phyloP scores from a whole-genome alignment of 2,329 filamentous ascomycete species.

The Claviceps sp. region DNA sequence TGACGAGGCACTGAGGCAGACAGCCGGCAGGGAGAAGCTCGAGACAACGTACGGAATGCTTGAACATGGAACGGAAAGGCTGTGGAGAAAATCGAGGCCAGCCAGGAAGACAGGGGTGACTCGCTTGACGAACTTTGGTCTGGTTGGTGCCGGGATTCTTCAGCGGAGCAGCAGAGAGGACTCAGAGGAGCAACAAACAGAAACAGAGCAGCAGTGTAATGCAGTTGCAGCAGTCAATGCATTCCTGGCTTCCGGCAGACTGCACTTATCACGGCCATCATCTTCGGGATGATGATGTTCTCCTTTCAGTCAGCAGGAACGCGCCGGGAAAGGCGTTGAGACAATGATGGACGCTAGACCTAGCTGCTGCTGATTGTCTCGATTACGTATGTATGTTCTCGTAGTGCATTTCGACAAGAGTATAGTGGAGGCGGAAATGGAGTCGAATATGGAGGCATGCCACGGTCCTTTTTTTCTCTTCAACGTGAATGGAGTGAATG shows the following conservation, averaged over 20 bases:
- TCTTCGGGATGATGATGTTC: not conserved
- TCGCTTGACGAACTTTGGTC: not conserved
- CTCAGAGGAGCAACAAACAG: too few relatives aligned
- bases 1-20: not conserved
- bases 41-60: not conserved
- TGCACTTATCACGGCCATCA: not conserved
- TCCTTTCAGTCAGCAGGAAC: not conserved
- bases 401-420: not conserved
- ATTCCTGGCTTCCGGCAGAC: not conserved
- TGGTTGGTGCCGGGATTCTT: not conserved
- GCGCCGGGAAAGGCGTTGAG: not conserved
- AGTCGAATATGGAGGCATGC: not conserved
- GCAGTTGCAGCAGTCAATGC: not conserved
- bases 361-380: not conserved
- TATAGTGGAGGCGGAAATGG: not conserved
- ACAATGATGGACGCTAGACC: not conserved
- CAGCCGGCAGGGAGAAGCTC: not conserved
- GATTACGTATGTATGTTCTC: not conserved
- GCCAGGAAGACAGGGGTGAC: not conserved
- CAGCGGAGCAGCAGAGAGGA: too few relatives aligned
- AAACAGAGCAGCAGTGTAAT: too few relatives aligned
- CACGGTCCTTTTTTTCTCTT: not conserved
- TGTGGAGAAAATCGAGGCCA: conserved; percentile 2
- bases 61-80: conserved; percentile 1
- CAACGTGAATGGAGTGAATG: too few relatives aligned